Conservation (phyloP, 1,139 yeast genomes). For the Yamadazyma atlantica region DNA sequence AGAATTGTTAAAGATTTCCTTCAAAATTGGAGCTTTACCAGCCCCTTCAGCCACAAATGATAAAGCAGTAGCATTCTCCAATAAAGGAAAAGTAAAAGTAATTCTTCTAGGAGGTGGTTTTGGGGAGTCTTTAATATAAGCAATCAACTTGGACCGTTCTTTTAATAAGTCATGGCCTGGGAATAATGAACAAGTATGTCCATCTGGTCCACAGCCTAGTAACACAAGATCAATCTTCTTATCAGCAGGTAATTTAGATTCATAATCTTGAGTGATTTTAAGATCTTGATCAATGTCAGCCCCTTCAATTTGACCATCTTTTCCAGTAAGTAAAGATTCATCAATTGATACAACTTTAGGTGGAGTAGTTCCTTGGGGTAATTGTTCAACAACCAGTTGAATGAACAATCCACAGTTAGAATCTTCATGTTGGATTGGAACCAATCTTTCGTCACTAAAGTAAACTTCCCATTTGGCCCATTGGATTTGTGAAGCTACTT, state of each 20-base stretch:
- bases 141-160: slow-evolving; percentile 38
- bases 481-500: slow-evolving; percentile 44
- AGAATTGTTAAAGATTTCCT: slow-evolving; percentile 63
- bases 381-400: slow-evolving; percentile 50
- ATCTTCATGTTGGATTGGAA: slow-evolving; percentile 64
- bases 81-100: slow-evolving; percentile 66
- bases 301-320: slow-evolving; percentile 43
- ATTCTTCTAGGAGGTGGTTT: slow-evolving; percentile 79
- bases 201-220: slow-evolving; percentile 80
- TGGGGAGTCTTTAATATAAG: slow-evolving; percentile 60
- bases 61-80: slow-evolving; percentile 53
- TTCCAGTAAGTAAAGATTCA: slow-evolving; percentile 45
- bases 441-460: slow-evolving; percentile 73
- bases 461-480: slow-evolving; percentile 72
- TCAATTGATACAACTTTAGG: slow-evolving; percentile 55
- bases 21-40: slow-evolving; percentile 73
- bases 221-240: slow-evolving; percentile 54
- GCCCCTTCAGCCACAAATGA: slow-evolving; percentile 91
- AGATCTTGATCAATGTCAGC: slow-evolving; percentile 39
- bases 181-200: slow-evolving; percentile 77
- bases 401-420: slow-evolving; percentile 69
- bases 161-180: slow-evolving; percentile 53
- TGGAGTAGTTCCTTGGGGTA: slow-evolving; percentile 25
- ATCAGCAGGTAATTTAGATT: slow-evolving; percentile 40
- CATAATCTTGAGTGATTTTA: slow-evolving; percentile 53